Evolutionary conservation across 2,329 filamentous ascomycete species (phyloP), one percentile per base, ranked within the genome.

Genomic region (Lasiodiplodia citricola): DNA sequence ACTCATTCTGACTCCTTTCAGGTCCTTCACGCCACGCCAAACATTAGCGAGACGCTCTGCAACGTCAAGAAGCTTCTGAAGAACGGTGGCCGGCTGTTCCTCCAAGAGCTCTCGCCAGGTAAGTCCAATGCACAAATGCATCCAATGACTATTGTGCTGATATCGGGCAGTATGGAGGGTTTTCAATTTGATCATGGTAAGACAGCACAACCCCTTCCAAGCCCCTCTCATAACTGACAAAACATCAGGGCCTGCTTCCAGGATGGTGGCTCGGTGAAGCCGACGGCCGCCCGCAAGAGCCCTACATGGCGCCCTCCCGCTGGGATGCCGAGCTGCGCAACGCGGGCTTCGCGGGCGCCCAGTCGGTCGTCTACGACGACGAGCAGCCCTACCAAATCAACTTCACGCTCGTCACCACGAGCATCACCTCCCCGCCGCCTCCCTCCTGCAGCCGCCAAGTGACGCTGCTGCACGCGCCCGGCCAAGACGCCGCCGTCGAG

Each of bases 31-130:
- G 68, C 70, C 0, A 70, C 73, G 2, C 18, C 28, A 1, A 69
- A 66, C 38, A 51, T 75, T 4, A 37, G 63, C 3, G 62, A 71
- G 28, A 72, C 75, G 0, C 67, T 79, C 37, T 50, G 31, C 23
- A 74, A 78, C 66, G 67, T 68, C 4, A 69, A 73, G 16, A 75
- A 72, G 38, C 66, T 79, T 11, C 70, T 79, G 0, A 72, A 73
- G 25, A 81, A 84, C 0, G 83, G 81, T 1, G 85, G 85, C 0
- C 80, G 82, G 47, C 73, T 87, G 0, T 47, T 87, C 1, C 56
- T 86, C 0, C 69, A 81, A 6, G 85, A 87, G 69, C 70, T 82
- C 2, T 76, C 73, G 3, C 56, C 74, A n/a, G 70, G 57, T 62
- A 47, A 25, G 57, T 28, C 8, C 44, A 5, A 16, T 3, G 13